These are phyloP conservation scores for Exophiala xenobiotica DNA, from an alignment of 2,329 filamentous ascomycete genomes.

Conservation along the genomic window DNA sequence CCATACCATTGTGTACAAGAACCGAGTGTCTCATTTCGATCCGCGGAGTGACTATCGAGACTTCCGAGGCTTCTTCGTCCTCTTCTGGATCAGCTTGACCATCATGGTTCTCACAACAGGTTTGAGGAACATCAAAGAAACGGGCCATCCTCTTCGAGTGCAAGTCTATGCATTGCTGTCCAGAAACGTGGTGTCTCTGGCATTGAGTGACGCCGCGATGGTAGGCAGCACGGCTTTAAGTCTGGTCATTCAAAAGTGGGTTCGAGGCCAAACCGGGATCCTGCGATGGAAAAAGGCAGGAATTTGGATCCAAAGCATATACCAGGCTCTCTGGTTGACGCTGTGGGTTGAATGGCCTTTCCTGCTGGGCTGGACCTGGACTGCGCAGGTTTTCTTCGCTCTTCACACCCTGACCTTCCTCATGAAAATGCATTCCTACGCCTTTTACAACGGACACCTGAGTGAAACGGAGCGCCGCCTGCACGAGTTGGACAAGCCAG, in stretches of 20 bases:
- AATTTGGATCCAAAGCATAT: conserved; percentile 78
- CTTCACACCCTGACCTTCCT: conserved; percentile 86
- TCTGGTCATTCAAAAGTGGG: conserved; percentile 70
- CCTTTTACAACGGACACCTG: conserved; percentile 96
- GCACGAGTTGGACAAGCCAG: conserved; percentile 73
- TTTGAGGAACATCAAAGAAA: conserved; percentile 90
- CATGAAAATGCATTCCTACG: conserved; percentile 99
- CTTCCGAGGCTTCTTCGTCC: conserved; percentile 94
- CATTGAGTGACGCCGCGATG: conserved; percentile 81
- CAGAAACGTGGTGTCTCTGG: conserved; percentile 84
- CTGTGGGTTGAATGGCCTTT: conserved; percentile 88
- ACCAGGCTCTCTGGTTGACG: conserved; percentile 73
- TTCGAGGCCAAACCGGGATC: conserved; percentile 55
- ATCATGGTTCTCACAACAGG: conserved; percentile 98
- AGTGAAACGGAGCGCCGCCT: conserved; percentile 82
- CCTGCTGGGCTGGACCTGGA: conserved; percentile 88
- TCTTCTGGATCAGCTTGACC: conserved; percentile 95
- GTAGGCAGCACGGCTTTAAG: conserved; percentile 70
- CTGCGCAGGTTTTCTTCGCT: conserved; percentile 89
- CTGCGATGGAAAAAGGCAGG: conserved; percentile 75
- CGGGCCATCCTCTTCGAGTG: conserved; percentile 78
- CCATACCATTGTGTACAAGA: conserved; percentile 86
- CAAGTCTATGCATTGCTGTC: conserved; percentile 87
- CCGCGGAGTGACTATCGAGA: conserved; percentile 87
- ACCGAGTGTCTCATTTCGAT: conserved; percentile 93